Percentiles rank a stretch among this genome's conserved stretches.
phyloP scores from a whole-genome alignment of 768 basidiomycete species.

The Phylloporus arenicola region DNA sequence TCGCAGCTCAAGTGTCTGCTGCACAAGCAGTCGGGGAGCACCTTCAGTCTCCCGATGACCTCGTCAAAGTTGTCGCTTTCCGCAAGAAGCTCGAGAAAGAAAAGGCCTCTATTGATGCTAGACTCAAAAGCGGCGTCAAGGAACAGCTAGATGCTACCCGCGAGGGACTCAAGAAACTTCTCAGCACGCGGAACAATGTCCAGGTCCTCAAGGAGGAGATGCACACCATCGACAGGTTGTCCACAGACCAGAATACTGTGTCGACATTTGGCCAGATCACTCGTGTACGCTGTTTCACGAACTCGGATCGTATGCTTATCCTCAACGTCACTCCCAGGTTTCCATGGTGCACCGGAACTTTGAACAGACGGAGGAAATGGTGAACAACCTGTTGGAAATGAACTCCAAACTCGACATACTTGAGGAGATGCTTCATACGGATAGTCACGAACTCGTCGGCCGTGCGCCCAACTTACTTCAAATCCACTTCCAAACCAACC shows the following conservation, averaged over 20 bases:
- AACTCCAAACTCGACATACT: conserved; percentile 74
- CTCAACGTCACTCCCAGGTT: conserved; percentile 52
- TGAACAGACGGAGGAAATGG: conserved; percentile 92
- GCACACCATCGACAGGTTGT: conserved; percentile 70
- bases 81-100: conserved; percentile 96
- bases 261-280: conserved; percentile 95
- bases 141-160: conserved; percentile 89
- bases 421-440: conserved; percentile 69
- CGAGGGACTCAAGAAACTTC: conserved; percentile 78
- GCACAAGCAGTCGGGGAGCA: conserved; percentile 86
- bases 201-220: conserved; percentile 84
- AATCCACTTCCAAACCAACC: conserved; percentile 88
- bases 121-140: conserved; percentile 86
- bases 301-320: background rate
- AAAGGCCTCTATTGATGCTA: conserved; percentile 87
- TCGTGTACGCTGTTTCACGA: conserved; percentile 50
- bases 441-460: conserved; percentile 74
- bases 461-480: conserved; percentile 84
- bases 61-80: conserved; percentile 80
- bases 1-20: conserved; percentile 58
- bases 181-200: conserved; percentile 71
- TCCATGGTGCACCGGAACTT: conserved; percentile 95
- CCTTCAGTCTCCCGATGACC: conserved; percentile 89
- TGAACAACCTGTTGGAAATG: conserved; percentile 91
- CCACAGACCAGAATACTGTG: conserved; percentile 66